A percentile compares a stretch with the other conserved stretches of the same genome.
Conservation (phyloP, 1,139 yeast species). For the Debaryomycetaceae sp. region DNA sequence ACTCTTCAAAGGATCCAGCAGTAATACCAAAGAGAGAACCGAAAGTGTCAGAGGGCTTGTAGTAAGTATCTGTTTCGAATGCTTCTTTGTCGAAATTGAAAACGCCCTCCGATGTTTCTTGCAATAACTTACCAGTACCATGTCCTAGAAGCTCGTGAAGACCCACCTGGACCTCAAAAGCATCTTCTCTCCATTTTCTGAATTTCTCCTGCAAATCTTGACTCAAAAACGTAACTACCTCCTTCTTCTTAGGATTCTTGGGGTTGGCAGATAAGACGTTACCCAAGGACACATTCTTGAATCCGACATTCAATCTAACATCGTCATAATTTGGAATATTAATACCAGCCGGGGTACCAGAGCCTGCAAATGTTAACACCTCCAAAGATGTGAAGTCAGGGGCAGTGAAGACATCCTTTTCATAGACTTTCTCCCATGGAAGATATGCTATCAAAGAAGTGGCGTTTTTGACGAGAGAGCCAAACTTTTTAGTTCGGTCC, state of each 20-base stretch:
- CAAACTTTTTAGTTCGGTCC: slow-evolving; percentile 79
- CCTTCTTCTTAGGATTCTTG: slow-evolving; percentile 59
- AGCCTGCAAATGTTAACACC: slow-evolving; percentile 83
- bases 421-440: slow-evolving; percentile 76
- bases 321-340: slow-evolving; percentile 92
- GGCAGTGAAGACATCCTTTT: slow-evolving; percentile 82
- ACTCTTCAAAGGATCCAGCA: slow-evolving; percentile 88
- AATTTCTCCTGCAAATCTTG: slow-evolving; percentile 52
- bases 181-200: slow-evolving; percentile 72
- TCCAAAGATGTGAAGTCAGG: slow-evolving; percentile 91
- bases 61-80: slow-evolving; percentile 66
- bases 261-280: slow-evolving; percentile 72
- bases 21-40: slow-evolving; percentile 77
- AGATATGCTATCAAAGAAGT: slow-evolving; percentile 58
- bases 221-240: slow-evolving; percentile 64
- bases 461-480: slow-evolving; percentile 64
- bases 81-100: slow-evolving; percentile 72
- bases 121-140: slow-evolving; percentile 80
- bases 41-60: slow-evolving; percentile 84
- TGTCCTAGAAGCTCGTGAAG: slow-evolving; percentile 91
- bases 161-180: slow-evolving; percentile 91
- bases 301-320: slow-evolving; percentile 76
- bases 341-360: slow-evolving; percentile 91
- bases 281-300: slow-evolving; percentile 85
- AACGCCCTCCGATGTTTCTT: slow-evolving; percentile 57